These are phyloP conservation scores for Leucoagaricus sp. DNA, from an alignment of 1,284 basidiomycete species.

Conservation along the genomic window DNA sequence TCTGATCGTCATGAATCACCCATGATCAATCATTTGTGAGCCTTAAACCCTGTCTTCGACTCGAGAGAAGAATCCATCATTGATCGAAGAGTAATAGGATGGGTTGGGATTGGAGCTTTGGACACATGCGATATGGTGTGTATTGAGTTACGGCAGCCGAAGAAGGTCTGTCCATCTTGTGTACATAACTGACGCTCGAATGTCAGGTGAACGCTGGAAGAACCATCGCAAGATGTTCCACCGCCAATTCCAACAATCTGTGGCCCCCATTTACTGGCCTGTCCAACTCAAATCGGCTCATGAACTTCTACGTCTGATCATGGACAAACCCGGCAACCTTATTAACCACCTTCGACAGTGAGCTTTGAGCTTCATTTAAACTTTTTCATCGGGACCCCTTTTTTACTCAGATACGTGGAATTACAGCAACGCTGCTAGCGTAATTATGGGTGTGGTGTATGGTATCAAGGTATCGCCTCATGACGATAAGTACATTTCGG, in stretches of 20 bases:
- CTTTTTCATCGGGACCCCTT: too few species aligned
- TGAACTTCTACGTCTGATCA: slow-evolving; percentile 37
- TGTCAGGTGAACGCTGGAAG: slow-evolving; percentile 44
- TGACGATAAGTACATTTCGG: slow-evolving; percentile 35
- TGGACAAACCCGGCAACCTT: slow-evolving; percentile 38
- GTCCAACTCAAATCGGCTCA: slow-evolving; percentile 40
- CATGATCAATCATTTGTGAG: slow-evolving; percentile 37
- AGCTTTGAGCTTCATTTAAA: slow-evolving; percentile 20
- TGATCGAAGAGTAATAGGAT: slow-evolving; percentile 32
- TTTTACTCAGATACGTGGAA: too few species aligned
- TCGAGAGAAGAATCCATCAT: slow-evolving; percentile 1
- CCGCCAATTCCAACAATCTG: slow-evolving; percentile 41
- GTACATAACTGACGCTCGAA: neutral
- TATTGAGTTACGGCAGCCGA: neutral
- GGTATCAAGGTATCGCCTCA: slow-evolving; percentile 33
- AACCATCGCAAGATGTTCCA: slow-evolving; percentile 50
- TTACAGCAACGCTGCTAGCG: slow-evolving; percentile 41
- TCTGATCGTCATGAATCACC: slow-evolving; percentile 39
- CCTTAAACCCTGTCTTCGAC: slow-evolving; percentile 2
- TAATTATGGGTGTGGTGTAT: slow-evolving; percentile 39
- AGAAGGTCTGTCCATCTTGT: too few species aligned
- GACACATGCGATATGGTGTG: slow-evolving; percentile 49
- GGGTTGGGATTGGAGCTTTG: slow-evolving; percentile 55
- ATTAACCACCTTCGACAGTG: slow-evolving; percentile 46
- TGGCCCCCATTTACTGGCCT: slow-evolving; percentile 38